Conservation (phyloP, 805 yeast genomes). For the Kodamaea fukazawae region DNA sequence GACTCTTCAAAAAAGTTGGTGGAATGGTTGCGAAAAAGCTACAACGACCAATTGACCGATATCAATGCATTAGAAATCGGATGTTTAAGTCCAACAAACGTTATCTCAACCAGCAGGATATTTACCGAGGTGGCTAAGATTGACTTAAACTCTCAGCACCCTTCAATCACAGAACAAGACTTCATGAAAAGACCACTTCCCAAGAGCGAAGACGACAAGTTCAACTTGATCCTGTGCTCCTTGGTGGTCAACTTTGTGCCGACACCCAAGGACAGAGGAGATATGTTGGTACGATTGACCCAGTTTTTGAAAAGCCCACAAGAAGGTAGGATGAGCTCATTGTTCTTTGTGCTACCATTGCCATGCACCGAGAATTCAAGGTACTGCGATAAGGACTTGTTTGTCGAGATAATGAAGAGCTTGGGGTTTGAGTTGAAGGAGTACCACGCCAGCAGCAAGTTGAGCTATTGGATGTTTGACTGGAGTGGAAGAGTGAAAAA, state of each 20-base stretch:
- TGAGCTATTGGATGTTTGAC: constrained; percentile 68
- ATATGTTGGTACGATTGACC: constrained; percentile 64
- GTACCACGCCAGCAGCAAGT: constrained; percentile 62
- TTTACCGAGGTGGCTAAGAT: constrained; percentile 58
- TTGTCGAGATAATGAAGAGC: constrained; percentile 45
- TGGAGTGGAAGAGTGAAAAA: constrained; percentile 36
- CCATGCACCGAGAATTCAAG: constrained; percentile 86
- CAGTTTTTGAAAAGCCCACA: constrained; percentile 48
- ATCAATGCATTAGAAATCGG: constrained; percentile 76
- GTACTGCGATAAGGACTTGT: constrained; percentile 52
- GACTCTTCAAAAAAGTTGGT: constrained; percentile 82
- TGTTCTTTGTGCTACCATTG: constrained; percentile 82
- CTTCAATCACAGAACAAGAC: constrained; percentile 70
- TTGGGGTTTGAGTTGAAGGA: constrained; percentile 57
- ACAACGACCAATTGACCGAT: constrained; percentile 6
- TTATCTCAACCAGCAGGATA: constrained; percentile 56
- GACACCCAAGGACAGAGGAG: constrained; percentile 64
- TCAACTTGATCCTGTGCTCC: constrained; percentile 74
- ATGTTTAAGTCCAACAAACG: constrained; percentile 64
- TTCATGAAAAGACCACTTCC: constrained; percentile 79
- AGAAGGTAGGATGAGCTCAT: constrained; percentile 25
- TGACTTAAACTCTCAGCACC: constrained; percentile 79
- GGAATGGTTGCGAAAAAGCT: constrained; percentile 57
- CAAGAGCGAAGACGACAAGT: constrained; percentile 39
- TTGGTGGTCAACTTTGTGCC: constrained; percentile 89